Percentiles rank a stretch among this genome's conserved stretches.
Evolutionary conservation across 2,329 filamentous ascomycete genomes (phyloP).

Genomic region (Dactylellina leptospora): DNA sequence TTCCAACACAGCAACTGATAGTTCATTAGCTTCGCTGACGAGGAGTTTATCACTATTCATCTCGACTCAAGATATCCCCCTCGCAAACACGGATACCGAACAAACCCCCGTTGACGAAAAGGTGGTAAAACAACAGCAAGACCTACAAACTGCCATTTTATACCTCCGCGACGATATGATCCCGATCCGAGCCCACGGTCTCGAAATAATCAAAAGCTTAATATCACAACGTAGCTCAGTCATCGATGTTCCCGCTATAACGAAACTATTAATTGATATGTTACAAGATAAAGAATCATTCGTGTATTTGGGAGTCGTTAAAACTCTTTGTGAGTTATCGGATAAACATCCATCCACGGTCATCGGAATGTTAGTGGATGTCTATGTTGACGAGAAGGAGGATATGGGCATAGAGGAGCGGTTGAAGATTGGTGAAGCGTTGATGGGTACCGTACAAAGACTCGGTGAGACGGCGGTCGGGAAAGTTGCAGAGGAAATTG

Average conservation of each 20-base stretch:
- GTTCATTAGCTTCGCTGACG: constrained; percentile 54
- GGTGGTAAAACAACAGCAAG: constrained; percentile 63
- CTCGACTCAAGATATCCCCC: constrained; percentile 51
- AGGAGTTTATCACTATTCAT: constrained; percentile 56
- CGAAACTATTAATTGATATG: constrained; percentile 72
- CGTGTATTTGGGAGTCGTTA: constrained; percentile 74
- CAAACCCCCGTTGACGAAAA: constrained; percentile 61
- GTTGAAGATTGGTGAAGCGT: constrained; percentile 67
- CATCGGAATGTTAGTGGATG: constrained; percentile 70
- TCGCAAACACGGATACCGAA: constrained; percentile 11
- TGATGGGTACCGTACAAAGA: constrained; percentile 71
- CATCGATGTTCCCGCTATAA: constrained; percentile 72
- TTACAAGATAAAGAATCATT: constrained; percentile 75
- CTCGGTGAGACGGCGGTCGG: constrained; percentile 68
- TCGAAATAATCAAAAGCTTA: constrained; percentile 69
- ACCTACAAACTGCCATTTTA: constrained; percentile 70
- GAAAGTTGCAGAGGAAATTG: constrained; percentile 65
- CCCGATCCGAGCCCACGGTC: constrained; percentile 72
- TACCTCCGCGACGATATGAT: constrained; percentile 73
- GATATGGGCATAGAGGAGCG: constrained; percentile 58
- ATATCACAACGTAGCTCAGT: constrained; percentile 68
- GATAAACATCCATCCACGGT: constrained; percentile 71
- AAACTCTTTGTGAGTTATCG: constrained; percentile 71
- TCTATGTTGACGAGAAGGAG: constrained; percentile 73
- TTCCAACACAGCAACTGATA: constrained; percentile 20